Evolutionary conservation across 2,329 filamentous ascomycete genomes (phyloP).

Genomic region (Fusarium torulosum): DNA sequence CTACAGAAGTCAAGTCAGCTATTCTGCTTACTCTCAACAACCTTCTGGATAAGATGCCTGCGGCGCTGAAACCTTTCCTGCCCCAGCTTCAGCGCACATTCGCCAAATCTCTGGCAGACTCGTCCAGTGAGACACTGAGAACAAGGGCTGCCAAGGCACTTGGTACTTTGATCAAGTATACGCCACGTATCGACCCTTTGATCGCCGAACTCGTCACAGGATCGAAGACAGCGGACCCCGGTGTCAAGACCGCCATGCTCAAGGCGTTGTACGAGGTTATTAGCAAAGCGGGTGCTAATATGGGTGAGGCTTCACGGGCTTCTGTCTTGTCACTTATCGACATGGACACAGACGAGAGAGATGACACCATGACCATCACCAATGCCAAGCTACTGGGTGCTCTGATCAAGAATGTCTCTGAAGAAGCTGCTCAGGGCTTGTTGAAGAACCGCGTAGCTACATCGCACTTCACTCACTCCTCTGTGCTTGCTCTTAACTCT

Average conservation of each 20-base stretch:
- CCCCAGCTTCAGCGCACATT: slow-evolving; percentile 97
- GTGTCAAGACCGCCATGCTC: slow-evolving; percentile 95
- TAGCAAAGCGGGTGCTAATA: slow-evolving; percentile 92
- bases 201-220: slow-evolving; percentile 95
- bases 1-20: slow-evolving; percentile 94
- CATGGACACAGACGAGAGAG: slow-evolving; percentile 79
- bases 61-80: slow-evolving; percentile 94
- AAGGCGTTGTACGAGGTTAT: slow-evolving; percentile 97
- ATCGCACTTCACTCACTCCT: slow-evolving; percentile 79
- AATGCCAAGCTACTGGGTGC: slow-evolving; percentile 91
- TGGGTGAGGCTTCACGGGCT: slow-evolving; percentile 89
- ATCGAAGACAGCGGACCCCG: slow-evolving; percentile 85
- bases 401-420: slow-evolving; percentile 85
- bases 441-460: slow-evolving; percentile 83
- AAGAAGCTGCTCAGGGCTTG: slow-evolving; percentile 71
- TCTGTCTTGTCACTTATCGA: slow-evolving; percentile 93
- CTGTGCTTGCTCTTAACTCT: slow-evolving; percentile 88
- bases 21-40: slow-evolving; percentile 96
- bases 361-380: slow-evolving; percentile 85
- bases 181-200: slow-evolving; percentile 92
- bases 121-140: slow-evolving; percentile 88
- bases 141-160: slow-evolving; percentile 92
- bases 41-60: slow-evolving; percentile 94
- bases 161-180: slow-evolving; percentile 94
- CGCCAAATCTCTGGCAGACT: slow-evolving; percentile 93